Evolutionary conservation across 495 filamentous ascomycete genomes (phyloP).

Genomic region (Aspergillus sparsus): DNA sequence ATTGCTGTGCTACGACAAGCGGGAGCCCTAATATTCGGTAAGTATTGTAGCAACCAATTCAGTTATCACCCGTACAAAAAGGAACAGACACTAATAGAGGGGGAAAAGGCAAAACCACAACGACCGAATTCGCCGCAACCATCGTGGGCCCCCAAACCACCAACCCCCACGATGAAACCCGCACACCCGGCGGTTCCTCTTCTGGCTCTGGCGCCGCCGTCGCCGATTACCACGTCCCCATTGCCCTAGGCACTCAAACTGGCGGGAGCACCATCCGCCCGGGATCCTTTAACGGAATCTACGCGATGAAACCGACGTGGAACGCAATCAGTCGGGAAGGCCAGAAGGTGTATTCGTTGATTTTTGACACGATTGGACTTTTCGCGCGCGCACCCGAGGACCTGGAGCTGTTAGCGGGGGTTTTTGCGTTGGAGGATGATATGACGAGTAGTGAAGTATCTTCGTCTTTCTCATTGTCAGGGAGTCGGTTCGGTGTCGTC

Average conservation of each 20-base stretch:
- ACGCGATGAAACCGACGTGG: conserved; percentile 59
- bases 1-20: conserved; percentile 16
- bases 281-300: conserved; percentile 55
- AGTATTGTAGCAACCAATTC: too few relatives aligned
- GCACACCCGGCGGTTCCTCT: conserved; percentile 20
- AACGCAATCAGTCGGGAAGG: conserved; percentile 56
- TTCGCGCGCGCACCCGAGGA: conserved; percentile 52
- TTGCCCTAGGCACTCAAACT: conserved; percentile 21
- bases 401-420: conserved; percentile 48
- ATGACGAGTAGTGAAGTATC: too few relatives aligned
- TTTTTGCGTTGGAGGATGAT: conserved; percentile 48
- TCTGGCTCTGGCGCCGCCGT: conserved; percentile 23
- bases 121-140: conserved; percentile 20
- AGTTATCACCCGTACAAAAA: too few relatives aligned
- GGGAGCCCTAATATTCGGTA: conserved; percentile 20
- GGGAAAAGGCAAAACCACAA: conserved; percentile 21
- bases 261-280: conserved; percentile 49
- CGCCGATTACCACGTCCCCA: conserved; percentile 19
- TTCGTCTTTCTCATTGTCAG: conserved; percentile 6
- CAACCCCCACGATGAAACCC: conserved; percentile 15
- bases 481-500: conserved; percentile 47
- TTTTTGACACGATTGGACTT: conserved; percentile 55
- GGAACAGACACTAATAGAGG: too few relatives aligned
- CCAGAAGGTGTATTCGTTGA: conserved; percentile 46
- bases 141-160: not conserved